Percentiles rank a stretch among this genome's conserved stretches.
These are phyloP conservation scores for Ophiobolus disseminans DNA, from an alignment of 2,329 filamentous ascomycete species.

Conservation along the genomic window DNA sequence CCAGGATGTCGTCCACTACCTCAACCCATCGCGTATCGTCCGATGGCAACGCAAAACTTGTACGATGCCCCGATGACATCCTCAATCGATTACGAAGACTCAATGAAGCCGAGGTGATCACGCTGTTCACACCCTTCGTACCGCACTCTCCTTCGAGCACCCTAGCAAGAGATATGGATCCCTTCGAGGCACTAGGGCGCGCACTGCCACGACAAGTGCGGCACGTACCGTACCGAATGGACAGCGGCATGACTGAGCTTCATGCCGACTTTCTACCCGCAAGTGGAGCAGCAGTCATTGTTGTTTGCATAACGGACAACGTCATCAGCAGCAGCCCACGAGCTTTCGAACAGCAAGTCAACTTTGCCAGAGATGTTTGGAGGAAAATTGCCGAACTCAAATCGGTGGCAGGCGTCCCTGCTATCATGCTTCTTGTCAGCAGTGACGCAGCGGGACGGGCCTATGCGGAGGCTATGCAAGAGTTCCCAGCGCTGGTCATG, in stretches of 20 bases:
- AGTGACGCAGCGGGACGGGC: conserved; percentile 17
- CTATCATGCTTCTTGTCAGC: conserved; percentile 37
- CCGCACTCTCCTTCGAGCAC: conserved; percentile 49
- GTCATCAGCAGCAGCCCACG: conserved; percentile 27
- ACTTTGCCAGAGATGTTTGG: conserved; percentile 35
- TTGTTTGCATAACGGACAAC: conserved; percentile 51
- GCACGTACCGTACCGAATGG: conserved; percentile 74
- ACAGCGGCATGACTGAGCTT: conserved; percentile 67
- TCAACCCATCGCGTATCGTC: conserved; percentile 23
- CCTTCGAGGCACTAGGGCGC: conserved; percentile 74
- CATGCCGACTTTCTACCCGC: conserved; percentile 69
- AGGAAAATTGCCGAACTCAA: conserved; percentile 21
- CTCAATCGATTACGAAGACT: conserved; percentile 43
- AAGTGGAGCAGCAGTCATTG: conserved; percentile 67
- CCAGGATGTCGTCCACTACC: conserved; percentile 25
- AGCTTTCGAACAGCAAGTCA: conserved; percentile 40
- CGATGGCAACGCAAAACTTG: conserved; percentile 25
- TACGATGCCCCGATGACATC: conserved; percentile 34
- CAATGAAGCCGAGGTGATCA: conserved; percentile 49
- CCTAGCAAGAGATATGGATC: conserved; percentile 62
- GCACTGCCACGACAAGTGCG: conserved; percentile 68
- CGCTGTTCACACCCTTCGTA: conserved; percentile 63
- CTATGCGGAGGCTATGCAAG: conserved; percentile 30
- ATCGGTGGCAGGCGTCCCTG: conserved; percentile 27
- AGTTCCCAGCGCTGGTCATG: conserved; percentile 38